These are phyloP conservation scores for Chimonanthus salicifolius DNA, from an alignment of 164 flowering plant species.

Conservation along the genomic window DNA sequence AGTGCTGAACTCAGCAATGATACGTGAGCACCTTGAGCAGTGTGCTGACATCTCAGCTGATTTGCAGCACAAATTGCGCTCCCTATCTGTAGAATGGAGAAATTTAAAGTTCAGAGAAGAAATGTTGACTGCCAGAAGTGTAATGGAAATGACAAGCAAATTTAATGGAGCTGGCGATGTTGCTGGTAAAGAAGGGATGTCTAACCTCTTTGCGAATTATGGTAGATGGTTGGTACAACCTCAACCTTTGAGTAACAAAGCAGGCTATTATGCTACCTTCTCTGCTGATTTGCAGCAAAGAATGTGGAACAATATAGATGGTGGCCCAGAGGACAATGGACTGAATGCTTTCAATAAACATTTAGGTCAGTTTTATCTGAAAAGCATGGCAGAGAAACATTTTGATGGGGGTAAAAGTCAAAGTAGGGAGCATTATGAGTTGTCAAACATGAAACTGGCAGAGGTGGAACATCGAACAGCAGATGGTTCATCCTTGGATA, in stretches of 20 bases:
- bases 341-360: conserved; percentile 17
- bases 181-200: conserved; percentile 13
- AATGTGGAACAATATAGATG: conserved; percentile 12
- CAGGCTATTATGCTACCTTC: conserved; percentile 4
- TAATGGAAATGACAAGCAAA: conserved; percentile 25
- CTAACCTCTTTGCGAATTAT: conserved; percentile 16
- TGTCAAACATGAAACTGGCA: conserved; percentile 10
- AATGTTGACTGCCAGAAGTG: conserved; percentile 30
- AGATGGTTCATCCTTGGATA: conserved; percentile 21
- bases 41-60: conserved; percentile 63
- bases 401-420: conserved; percentile 16
- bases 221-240: conserved; percentile 22
- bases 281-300: conserved; percentile 19
- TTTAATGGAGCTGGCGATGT: conserved; percentile 20
- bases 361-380: background rate
- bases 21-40: conserved; percentile 83
- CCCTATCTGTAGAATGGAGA: conserved; percentile 50
- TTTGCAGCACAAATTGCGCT: conserved; percentile 78
- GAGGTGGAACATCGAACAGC: conserved; percentile 19
- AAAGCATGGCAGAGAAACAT: conserved; percentile 22
- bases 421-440: conserved; percentile 3
- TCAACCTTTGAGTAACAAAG: conserved; percentile 18
- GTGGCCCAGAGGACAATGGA: conserved; percentile 19
- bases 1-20: conserved; percentile 49
- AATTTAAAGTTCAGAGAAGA: conserved; percentile 68